Conservation (phyloP, 2,329 filamentous ascomycete genomes). For the Claviceps pazoutovae region DNA sequence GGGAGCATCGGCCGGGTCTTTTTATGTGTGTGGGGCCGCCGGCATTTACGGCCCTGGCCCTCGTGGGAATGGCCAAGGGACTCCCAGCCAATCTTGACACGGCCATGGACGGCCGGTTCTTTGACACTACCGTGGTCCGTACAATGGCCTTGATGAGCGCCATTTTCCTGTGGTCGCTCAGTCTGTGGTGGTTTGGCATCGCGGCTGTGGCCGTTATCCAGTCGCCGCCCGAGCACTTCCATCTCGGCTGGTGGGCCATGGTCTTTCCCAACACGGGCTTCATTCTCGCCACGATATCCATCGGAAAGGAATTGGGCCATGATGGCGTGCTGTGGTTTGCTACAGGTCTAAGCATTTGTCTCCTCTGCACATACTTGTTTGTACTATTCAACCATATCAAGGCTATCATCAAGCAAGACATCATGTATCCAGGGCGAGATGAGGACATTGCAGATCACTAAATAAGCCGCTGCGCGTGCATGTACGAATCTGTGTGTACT, state of each 20-base stretch:
- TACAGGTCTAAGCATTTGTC: constrained; percentile 34
- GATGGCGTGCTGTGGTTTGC: constrained; percentile 31
- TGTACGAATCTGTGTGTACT: background rate
- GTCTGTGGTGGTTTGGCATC: constrained; percentile 42
- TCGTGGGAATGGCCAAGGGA: constrained; percentile 48
- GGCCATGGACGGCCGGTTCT: constrained; percentile 24
- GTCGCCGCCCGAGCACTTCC: constrained; percentile 34
- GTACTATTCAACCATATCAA: constrained; percentile 29
- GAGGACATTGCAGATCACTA: constrained; percentile 34
- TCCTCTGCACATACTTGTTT: constrained; percentile 28
- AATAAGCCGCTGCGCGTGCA: background rate
- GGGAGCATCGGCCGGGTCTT: constrained; percentile 52
- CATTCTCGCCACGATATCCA: constrained; percentile 39
- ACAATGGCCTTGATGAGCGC: constrained; percentile 33
- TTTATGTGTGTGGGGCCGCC: constrained; percentile 68
- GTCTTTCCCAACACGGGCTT: constrained; percentile 50
- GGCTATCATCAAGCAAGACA: constrained; percentile 36
- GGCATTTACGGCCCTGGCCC: constrained; percentile 54
- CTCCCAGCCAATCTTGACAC: constrained; percentile 30
- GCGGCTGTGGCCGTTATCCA: constrained; percentile 20
- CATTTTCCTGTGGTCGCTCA: constrained; percentile 51
- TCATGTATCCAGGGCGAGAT: constrained; percentile 41
- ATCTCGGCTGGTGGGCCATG: constrained; percentile 51
- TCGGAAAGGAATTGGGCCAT: constrained; percentile 34
- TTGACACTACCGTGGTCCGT: constrained; percentile 30